Evolutionary conservation across 2,329 filamentous ascomycete species (phyloP).

Genomic region (Exophiala sp.): DNA sequence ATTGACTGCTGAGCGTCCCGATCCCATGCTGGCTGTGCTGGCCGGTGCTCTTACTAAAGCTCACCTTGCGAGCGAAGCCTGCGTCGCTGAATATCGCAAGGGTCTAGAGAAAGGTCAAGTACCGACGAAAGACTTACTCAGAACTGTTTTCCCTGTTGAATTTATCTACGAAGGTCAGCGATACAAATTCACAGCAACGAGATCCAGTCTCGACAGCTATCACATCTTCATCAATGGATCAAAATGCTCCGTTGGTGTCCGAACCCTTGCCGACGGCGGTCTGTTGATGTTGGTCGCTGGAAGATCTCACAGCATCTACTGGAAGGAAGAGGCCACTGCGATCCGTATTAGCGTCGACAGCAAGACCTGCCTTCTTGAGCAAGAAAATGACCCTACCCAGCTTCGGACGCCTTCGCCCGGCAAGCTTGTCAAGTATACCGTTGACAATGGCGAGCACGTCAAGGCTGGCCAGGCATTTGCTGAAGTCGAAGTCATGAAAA

Average conservation of each 20-base stretch:
- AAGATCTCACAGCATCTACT: constrained; percentile 97
- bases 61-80: constrained; percentile 87
- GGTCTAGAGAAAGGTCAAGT: constrained; percentile 97
- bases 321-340: constrained; percentile 97
- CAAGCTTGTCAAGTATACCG: constrained; percentile 96
- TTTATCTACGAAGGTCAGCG: constrained; percentile 97
- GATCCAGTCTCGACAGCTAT: constrained; percentile 89
- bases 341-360: constrained; percentile 94
- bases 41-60: constrained; percentile 94
- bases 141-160: constrained; percentile 95
- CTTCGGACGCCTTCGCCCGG: constrained; percentile 90
- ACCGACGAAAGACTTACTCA: constrained; percentile 90
- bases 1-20: constrained; percentile 90
- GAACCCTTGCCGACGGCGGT: constrained; percentile 89
- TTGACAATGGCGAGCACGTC: constrained; percentile 93
- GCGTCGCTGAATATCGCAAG: constrained; percentile 79
- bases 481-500: constrained; percentile 99
- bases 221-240: constrained; percentile 99
- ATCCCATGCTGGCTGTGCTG: constrained; percentile 88
- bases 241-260: constrained; percentile 88
- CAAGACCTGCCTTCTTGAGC: constrained; percentile 96
- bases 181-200: constrained; percentile 97
- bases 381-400: constrained; percentile 98
- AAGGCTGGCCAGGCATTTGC: constrained; percentile 89
- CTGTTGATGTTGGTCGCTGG: constrained; percentile 86